Conservation (phyloP, 805 yeast species). For the Jamesozyma lodderae region DNA sequence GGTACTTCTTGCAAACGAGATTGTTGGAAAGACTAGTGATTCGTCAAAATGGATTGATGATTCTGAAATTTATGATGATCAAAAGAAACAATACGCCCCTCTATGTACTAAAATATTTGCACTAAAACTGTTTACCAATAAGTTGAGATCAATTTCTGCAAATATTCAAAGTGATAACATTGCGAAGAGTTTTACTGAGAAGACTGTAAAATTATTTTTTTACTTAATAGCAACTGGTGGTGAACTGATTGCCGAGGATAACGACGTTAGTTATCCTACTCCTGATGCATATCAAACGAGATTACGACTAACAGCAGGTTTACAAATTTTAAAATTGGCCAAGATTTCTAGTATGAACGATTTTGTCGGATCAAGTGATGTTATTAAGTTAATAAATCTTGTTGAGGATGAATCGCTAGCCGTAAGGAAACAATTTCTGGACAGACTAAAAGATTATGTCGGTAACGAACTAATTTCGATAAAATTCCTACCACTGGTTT, state of each 20-base stretch:
- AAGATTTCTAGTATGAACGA: slow-evolving; percentile 43
- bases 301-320: slow-evolving; percentile 61
- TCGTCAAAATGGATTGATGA: slow-evolving; percentile 43
- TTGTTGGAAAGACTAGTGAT: slow-evolving; percentile 23
- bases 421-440: slow-evolving; percentile 47
- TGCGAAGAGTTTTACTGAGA: slow-evolving; percentile 42
- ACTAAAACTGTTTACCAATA: slow-evolving; percentile 49
- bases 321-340: slow-evolving; percentile 54
- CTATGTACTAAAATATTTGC: slow-evolving; percentile 45
- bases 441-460: slow-evolving; percentile 42
- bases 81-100: slow-evolving; percentile 27
- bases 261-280: slow-evolving; percentile 43
- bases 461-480: slow-evolving; percentile 49
- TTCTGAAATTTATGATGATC: slow-evolving; percentile 32
- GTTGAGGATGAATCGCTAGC: slow-evolving; percentile 56
- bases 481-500: slow-evolving; percentile 56
- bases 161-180: slow-evolving; percentile 31
- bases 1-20: slow-evolving; percentile 46
- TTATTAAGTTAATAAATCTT: slow-evolving; percentile 46
- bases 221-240: slow-evolving; percentile 70
- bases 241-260: slow-evolving; percentile 47
- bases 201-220: slow-evolving; percentile 56
- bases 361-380: slow-evolving; percentile 42
- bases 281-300: slow-evolving; percentile 54
- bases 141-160: slow-evolving; percentile 36